phyloP scores from a whole-genome alignment of 148 eudicot genomes.

The Fallopia convolvulus region DNA sequence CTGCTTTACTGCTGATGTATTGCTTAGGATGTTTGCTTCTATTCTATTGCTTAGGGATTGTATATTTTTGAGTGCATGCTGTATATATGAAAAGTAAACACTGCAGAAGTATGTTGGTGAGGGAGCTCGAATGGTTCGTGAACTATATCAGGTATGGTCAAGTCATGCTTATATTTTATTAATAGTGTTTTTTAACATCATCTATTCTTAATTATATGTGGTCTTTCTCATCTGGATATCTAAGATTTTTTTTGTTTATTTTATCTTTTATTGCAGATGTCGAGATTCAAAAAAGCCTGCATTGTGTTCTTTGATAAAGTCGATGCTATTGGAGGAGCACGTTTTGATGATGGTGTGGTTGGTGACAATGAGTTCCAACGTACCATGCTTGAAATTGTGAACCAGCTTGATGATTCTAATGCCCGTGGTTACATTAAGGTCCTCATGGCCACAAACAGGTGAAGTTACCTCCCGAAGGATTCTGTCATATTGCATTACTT shows the following conservation, averaged over 20 bases:
- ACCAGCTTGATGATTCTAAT: slow-evolving; percentile 30
- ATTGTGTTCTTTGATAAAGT: slow-evolving; percentile 90
- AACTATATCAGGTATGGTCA: slow-evolving; percentile 72
- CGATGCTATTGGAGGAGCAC: slow-evolving; percentile 82
- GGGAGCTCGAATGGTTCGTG: slow-evolving; percentile 99
- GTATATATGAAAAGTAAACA: no score
- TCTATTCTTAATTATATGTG: neutral
- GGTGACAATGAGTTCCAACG: no score
- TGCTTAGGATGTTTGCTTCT: slow-evolving; percentile 18
- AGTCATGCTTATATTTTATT: neutral
- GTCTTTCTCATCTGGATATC: neutral
- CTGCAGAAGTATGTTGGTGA: slow-evolving; percentile 99
- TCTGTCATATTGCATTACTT: neutral
- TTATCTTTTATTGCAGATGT: slow-evolving; percentile 46
- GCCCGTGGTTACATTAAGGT: slow-evolving; percentile 92
- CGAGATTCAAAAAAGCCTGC: slow-evolving; percentile 91
- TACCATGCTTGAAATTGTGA: no score
- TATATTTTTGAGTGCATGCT: no score
- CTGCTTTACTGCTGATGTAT: slow-evolving; percentile 56
- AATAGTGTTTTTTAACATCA: no score
- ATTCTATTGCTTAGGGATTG: no score
- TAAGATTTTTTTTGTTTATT: no score
- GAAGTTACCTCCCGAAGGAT: neutral
- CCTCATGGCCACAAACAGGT: slow-evolving; percentile 97
- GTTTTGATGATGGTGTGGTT: no score